Conservation (phyloP, 2,329 filamentous ascomycete species). For the Botrytis tulipae region DNA sequence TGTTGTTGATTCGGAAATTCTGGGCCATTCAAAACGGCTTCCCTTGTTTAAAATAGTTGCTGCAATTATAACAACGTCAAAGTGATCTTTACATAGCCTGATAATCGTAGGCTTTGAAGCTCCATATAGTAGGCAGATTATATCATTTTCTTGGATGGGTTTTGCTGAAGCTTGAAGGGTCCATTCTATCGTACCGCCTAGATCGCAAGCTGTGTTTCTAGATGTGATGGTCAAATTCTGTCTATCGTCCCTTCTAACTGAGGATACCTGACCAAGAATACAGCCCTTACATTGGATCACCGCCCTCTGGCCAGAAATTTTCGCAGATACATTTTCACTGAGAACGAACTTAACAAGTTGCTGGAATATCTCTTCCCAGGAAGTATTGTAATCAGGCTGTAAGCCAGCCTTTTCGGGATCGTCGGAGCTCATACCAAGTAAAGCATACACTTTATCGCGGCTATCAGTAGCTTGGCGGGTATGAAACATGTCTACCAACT, state of each 20-base stretch:
- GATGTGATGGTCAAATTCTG: too few relatives aligned
- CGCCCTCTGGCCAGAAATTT: fast-evolving
- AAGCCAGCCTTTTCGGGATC: not conserved
- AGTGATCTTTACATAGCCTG: not conserved
- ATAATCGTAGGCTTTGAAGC: not conserved
- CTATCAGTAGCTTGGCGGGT: fast-evolving
- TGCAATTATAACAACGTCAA: not conserved
- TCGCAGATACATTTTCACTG: fast-evolving
- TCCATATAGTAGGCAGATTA: not conserved
- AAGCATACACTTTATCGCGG: not conserved
- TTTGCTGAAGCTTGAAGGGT: not conserved
- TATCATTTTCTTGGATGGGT: not conserved
- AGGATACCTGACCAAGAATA: not conserved
- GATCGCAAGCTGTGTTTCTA: too few relatives aligned
- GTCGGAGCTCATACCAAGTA: not conserved
- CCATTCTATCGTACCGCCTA: too few relatives aligned
- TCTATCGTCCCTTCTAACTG: not conserved
- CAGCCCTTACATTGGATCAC: fast-evolving
- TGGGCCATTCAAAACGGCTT: fast-evolving
- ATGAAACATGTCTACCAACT: not conserved
- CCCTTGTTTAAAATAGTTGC: not conserved
- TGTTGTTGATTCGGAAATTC: not conserved
- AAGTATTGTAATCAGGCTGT: not conserved
- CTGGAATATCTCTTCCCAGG: not conserved
- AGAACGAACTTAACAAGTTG: not conserved